Percentiles rank a stretch among this genome's conserved stretches.
These are phyloP conservation scores for Daldinia loculata DNA, from an alignment of 495 filamentous ascomycete species.

Conservation along the genomic window DNA sequence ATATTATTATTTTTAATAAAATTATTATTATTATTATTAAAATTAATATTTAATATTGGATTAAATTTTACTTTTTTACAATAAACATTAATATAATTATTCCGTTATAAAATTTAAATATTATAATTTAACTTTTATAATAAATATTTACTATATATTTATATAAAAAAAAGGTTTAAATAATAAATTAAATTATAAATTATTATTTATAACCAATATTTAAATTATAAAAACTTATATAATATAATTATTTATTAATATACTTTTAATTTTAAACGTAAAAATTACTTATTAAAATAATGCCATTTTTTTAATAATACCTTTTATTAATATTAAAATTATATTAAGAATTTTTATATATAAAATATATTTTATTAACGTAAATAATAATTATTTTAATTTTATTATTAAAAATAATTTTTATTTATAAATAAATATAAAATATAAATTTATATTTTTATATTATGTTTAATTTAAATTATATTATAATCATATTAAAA, in stretches of 20 bases:
- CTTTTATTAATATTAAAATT: background rate
- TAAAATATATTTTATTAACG: too few species aligned
- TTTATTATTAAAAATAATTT: background rate
- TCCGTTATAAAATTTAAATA: background rate
- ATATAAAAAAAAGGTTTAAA: background rate
- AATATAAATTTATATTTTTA: background rate
- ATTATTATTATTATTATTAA: background rate
- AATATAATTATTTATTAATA: background rate
- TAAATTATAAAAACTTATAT: background rate
- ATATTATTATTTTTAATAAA: background rate
- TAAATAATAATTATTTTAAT: background rate
- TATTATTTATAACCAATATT: background rate
- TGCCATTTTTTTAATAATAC: background rate
- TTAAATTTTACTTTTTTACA: background rate
- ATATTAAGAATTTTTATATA: background rate
- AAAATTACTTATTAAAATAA: background rate
- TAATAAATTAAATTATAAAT: background rate
- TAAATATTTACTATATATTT: conserved; percentile 2
- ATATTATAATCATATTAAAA: background rate
- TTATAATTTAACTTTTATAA: background rate
- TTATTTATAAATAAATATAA: background rate
- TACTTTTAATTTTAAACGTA: background rate
- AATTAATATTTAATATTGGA: background rate
- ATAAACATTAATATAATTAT: background rate
- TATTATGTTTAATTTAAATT: background rate